Percentiles rank a stretch among this genome's conserved stretches.
phyloP scores from a whole-genome alignment of 2,329 filamentous ascomycete genomes.

The Xylaria sp. region DNA sequence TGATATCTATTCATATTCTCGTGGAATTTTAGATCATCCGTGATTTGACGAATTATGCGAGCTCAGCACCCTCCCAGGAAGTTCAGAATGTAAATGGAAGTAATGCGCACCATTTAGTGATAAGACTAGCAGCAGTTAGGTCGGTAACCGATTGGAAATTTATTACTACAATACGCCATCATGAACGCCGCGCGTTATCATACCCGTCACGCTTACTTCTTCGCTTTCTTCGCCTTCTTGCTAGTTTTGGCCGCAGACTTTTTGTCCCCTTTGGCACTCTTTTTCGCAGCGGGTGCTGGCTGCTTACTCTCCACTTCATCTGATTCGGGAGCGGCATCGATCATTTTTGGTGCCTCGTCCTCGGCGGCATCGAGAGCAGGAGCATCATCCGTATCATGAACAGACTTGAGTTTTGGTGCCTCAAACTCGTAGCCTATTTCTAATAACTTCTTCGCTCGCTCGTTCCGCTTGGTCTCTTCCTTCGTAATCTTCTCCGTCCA shows the following conservation, averaged over 20 bases:
- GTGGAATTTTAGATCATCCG: background rate
- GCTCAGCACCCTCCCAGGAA: no score
- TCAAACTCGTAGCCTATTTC: slow-evolving; percentile 86
- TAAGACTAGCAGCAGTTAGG: background rate
- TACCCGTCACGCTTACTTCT: slow-evolving; percentile 48
- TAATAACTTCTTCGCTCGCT: slow-evolving; percentile 79
- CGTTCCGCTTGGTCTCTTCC: slow-evolving; percentile 75
- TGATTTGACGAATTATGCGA: no score
- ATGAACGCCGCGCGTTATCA: slow-evolving; percentile 51
- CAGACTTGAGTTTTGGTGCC: slow-evolving; percentile 73
- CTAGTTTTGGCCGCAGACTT: slow-evolving; percentile 37
- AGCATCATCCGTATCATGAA: slow-evolving; percentile 53
- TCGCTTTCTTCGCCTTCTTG: slow-evolving; percentile 50
- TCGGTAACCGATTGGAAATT: background rate
- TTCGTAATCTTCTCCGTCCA: slow-evolving; percentile 81
- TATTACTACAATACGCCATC: slow-evolving; percentile 31
- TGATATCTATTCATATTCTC: background rate
- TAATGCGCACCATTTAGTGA: background rate
- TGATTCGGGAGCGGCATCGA: slow-evolving; percentile 52
- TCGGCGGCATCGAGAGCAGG: slow-evolving; percentile 52
- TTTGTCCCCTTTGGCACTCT: slow-evolving; percentile 39
- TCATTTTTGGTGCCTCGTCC: slow-evolving; percentile 52
- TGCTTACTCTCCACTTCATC: slow-evolving; percentile 47
- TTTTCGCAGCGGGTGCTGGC: slow-evolving; percentile 43
- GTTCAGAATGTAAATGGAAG: background rate